These are phyloP conservation scores for Auricularia sp. DNA, from an alignment of 768 basidiomycete species.

Conservation along the genomic window DNA sequence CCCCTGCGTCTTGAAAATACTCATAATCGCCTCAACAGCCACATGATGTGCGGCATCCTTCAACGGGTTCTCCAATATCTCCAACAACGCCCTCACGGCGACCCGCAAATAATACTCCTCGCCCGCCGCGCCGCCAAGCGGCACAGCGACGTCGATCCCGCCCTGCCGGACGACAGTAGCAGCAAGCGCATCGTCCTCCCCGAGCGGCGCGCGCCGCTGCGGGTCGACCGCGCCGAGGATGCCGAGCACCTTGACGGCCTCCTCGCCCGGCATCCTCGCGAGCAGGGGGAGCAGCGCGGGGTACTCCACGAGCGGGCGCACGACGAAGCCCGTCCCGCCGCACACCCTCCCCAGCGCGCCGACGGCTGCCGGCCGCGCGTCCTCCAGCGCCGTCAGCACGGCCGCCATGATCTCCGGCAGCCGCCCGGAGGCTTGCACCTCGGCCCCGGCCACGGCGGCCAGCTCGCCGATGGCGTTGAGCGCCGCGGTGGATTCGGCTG, in stretches of 20 bases:
- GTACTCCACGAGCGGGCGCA: constrained; percentile 81
- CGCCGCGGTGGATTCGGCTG: constrained; percentile 84
- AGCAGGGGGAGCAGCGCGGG: constrained; percentile 82
- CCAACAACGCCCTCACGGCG: constrained; percentile 78
- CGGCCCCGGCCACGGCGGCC: constrained; percentile 86
- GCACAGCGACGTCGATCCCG: not conserved
- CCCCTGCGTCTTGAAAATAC: constrained; percentile 97
- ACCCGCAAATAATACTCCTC: constrained; percentile 98
- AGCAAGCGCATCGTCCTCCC: not conserved
- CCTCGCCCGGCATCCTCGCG: constrained; percentile 71
- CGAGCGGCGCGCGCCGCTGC: constrained; percentile 46
- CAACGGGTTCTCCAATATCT: constrained; percentile 81
- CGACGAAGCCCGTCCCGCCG: constrained; percentile 90
- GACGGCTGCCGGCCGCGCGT: constrained; percentile 82
- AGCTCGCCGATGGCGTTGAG: constrained; percentile 92
- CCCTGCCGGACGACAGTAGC: not conserved
- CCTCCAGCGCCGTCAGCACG: constrained; percentile 77
- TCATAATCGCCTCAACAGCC: constrained; percentile 96
- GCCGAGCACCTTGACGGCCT: constrained; percentile 90
- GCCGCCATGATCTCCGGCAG: constrained; percentile 84
- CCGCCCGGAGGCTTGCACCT: constrained; percentile 53
- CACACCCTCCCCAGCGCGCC: constrained; percentile 92
- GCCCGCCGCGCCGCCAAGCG: constrained; percentile 33
- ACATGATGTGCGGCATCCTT: constrained; percentile 72
- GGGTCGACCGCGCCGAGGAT: constrained; percentile 95